Percentiles rank a stretch among this genome's conserved stretches.
These are phyloP conservation scores for Floccularia luteovirens DNA, from an alignment of 768 basidiomycete species.

Conservation along the genomic window DNA sequence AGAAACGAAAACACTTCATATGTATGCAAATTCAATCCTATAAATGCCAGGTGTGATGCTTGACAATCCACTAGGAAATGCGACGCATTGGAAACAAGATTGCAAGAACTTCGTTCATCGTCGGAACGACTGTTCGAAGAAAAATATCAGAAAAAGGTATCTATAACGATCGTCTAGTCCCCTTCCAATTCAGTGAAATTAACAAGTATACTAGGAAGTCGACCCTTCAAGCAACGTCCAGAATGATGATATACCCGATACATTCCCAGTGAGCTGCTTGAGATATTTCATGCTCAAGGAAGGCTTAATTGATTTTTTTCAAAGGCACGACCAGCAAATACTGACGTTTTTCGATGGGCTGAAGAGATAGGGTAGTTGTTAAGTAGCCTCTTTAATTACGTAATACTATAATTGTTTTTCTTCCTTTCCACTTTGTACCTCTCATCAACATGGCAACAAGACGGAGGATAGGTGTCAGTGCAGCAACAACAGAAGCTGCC, in stretches of 20 bases:
- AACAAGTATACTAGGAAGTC: too few relatives aligned
- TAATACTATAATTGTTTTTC: too few relatives aligned
- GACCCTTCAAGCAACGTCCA: too few relatives aligned
- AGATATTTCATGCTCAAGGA: too few relatives aligned
- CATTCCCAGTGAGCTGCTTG: too few relatives aligned
- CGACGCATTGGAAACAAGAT: conserved; percentile 55
- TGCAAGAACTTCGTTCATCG: conserved; percentile 23
- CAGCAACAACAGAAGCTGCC: conserved; percentile 73
- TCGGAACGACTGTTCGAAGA: too few relatives aligned
- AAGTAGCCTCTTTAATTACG: not conserved
- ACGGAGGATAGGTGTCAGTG: conserved; percentile 71
- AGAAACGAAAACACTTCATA: conserved; percentile 63
- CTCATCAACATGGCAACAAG: conserved; percentile 51
- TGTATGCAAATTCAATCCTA: conserved; percentile 34
- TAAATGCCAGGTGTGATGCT: conserved; percentile 1
- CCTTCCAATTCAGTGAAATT: too few relatives aligned
- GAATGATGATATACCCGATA: too few relatives aligned
- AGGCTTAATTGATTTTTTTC: too few relatives aligned
- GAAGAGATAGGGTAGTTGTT: conserved; percentile 15
- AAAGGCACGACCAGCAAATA: not conserved
- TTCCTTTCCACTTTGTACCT: not conserved
- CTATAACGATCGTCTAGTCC: too few relatives aligned
- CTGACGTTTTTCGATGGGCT: conserved; percentile 11
- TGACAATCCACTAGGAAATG: conserved; percentile 47
- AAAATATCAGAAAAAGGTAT: too few relatives aligned